Percentiles rank a stretch among this genome's conserved stretches.
Conservation (phyloP, 108 stramenopile genomes). For the Stephanodiscus minutulus region DNA sequence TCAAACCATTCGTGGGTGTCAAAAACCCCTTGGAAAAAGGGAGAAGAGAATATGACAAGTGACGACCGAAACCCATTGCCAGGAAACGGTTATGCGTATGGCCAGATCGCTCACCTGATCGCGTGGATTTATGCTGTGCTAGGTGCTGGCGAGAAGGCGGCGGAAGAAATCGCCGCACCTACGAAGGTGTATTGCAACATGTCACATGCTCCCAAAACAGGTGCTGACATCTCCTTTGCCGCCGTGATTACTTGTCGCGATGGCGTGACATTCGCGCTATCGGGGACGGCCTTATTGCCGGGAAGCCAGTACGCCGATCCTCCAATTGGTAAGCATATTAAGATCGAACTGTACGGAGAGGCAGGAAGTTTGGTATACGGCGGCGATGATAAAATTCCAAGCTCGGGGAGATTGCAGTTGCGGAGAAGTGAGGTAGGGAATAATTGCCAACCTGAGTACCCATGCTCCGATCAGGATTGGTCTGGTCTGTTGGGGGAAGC, state of each 20-base stretch:
- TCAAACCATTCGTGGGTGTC: conserved; percentile 54
- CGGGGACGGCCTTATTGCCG: conserved; percentile 67
- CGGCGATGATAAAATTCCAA: conserved; percentile 55
- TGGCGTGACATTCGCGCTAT: conserved; percentile 52
- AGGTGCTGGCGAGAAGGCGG: conserved; percentile 15
- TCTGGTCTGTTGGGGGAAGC: neutral
- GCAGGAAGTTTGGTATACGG: conserved; percentile 40
- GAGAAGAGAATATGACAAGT: neutral
- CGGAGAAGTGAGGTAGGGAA: conserved; percentile 30
- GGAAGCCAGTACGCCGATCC: conserved; percentile 70
- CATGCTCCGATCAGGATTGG: conserved; percentile 21
- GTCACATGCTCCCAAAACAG: conserved; percentile 60
- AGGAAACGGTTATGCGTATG: conserved; percentile 84
- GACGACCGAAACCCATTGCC: conserved; percentile 24
- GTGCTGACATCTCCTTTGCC: conserved; percentile 70
- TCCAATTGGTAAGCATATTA: conserved; percentile 62
- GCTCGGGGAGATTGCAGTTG: conserved; percentile 57
- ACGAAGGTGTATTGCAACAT: conserved; percentile 59
- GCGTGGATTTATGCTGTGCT: conserved; percentile 66
- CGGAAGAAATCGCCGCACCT: conserved; percentile 39
- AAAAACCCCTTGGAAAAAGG: conserved; percentile 41
- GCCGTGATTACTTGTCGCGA: conserved; percentile 64
- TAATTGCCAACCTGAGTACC: conserved; percentile 27
- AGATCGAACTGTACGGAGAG: conserved; percentile 67
- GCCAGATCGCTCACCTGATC: conserved; percentile 67